Evolutionary conservation across 2,329 filamentous ascomycete species (phyloP).

Genomic region (Alternaria atra): DNA sequence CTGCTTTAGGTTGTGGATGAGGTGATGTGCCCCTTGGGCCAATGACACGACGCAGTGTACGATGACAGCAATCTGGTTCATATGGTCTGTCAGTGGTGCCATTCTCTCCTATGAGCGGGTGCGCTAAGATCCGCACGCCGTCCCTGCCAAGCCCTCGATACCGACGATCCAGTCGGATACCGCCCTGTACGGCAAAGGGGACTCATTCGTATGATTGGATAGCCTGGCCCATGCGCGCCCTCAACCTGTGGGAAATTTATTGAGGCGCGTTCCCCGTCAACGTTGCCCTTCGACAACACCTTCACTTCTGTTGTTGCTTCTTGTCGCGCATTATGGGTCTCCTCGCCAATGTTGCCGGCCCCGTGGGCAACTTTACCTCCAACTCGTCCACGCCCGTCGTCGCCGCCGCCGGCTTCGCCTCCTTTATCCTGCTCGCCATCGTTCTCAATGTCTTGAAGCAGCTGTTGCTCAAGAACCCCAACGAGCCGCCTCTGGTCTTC

Average conservation of each 20-base stretch:
- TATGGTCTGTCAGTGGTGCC: conserved; percentile 38
- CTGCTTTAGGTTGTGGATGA: not conserved
- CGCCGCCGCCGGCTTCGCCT: conserved; percentile 54
- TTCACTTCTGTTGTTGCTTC: conserved; percentile 9
- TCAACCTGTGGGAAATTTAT: conserved; percentile 40
- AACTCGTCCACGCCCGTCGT: conserved; percentile 55
- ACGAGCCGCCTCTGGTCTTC: conserved; percentile 70
- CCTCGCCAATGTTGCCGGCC: conserved; percentile 58
- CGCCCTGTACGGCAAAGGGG: conserved; percentile 27
- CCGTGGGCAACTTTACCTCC: conserved; percentile 58
- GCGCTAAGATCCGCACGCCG: conserved; percentile 18
- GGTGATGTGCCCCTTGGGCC: conserved; percentile 15
- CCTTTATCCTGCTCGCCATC: conserved; percentile 66
- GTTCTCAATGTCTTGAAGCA: conserved; percentile 82
- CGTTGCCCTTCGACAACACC: conserved; percentile 13
- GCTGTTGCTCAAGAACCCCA: conserved; percentile 80
- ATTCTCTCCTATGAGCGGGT: conserved; percentile 22
- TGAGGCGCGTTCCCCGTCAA: conserved; percentile 27
- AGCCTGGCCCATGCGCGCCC: conserved; percentile 30
- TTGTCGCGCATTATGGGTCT: conserved; percentile 59
- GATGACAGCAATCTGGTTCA: conserved; percentile 9
- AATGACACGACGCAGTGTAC: conserved; percentile 34
- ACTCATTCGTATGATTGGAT: conserved; percentile 9
- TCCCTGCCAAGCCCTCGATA: conserved; percentile 30
- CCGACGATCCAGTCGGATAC: conserved; percentile 15